A percentile compares a stretch with the other conserved stretches of the same genome.
Conservation (phyloP, 257 asterid species). For the Penstemon barbatus region DNA sequence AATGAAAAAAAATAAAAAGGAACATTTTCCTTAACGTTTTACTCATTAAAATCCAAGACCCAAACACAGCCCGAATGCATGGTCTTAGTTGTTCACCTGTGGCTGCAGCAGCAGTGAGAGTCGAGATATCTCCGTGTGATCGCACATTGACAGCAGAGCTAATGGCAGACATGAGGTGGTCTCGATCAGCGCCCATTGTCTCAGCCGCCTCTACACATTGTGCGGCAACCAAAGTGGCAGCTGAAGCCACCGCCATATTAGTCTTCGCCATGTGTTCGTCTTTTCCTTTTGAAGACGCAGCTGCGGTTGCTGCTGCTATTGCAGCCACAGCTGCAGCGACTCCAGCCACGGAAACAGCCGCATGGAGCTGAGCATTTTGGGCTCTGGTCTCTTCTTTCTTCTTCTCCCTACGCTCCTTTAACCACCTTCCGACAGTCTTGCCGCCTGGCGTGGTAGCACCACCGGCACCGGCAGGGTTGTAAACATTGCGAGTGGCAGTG, state of each 20-base stretch:
- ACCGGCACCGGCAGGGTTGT: constrained; percentile 36
- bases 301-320: constrained; percentile 90
- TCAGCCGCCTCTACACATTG: constrained; percentile 99
- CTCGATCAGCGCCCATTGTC: constrained; percentile 90
- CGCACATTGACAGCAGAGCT: constrained; percentile 94
- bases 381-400: constrained; percentile 92
- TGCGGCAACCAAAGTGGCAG: constrained; percentile 92
- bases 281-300: constrained; percentile 63
- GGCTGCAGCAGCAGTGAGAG: constrained; percentile 98
- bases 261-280: constrained; percentile 83
- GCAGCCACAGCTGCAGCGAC: constrained; percentile 95
- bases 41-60: too few species aligned
- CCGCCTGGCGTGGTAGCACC: constrained; percentile 80
- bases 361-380: constrained; percentile 92
- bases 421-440: constrained; percentile 92
- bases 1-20: too few species aligned
- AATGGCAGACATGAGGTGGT: constrained; percentile 83
- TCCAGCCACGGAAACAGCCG: constrained; percentile 85
- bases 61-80: not conserved
- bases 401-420: constrained; percentile 89
- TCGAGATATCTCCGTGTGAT: constrained; percentile 87
- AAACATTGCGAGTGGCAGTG: constrained; percentile 63
- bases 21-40: too few species aligned
- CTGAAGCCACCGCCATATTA: constrained; percentile 93
- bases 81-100: constrained; percentile 47